Conservation (phyloP, 768 basidiomycete species). For the Xerocomellus chrysenteron region DNA sequence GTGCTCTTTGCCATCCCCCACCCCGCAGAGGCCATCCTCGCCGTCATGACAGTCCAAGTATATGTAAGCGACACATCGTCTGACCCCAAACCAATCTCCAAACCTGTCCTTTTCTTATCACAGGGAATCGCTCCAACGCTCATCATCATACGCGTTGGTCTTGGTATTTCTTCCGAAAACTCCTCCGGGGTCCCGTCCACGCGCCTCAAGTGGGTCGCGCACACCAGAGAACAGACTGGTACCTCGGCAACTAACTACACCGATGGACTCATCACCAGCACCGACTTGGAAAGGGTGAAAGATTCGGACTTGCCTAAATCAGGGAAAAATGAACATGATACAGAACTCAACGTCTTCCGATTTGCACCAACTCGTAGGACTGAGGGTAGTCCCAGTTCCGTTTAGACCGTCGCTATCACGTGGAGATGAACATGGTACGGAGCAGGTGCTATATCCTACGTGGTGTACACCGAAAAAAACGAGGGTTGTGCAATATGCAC, state of each 20-base stretch:
- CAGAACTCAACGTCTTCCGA: not conserved
- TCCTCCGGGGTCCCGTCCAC: conserved; percentile 19
- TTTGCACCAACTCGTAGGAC: not conserved
- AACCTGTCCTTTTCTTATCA: not conserved
- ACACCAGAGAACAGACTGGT: conserved; percentile 7
- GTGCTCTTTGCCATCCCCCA: conserved; percentile 35
- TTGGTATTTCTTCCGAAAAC: conserved; percentile 32
- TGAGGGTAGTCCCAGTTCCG: not conserved
- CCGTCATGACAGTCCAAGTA: conserved; percentile 38
- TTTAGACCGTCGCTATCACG: not conserved
- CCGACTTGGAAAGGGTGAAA: conserved; percentile 22
- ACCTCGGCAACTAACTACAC: conserved; percentile 23
- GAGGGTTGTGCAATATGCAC: not conserved
- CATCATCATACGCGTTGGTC: conserved; percentile 35
- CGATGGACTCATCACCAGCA: conserved; percentile 12
- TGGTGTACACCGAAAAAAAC: not conserved
- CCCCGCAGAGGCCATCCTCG: conserved; percentile 37
- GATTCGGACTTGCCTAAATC: not conserved
- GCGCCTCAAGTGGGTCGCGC: conserved; percentile 23
- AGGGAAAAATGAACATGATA: not conserved
- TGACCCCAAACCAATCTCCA: not conserved
- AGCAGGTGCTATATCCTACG: not conserved
- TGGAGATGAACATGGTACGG: not conserved
- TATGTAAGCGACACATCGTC: conserved; percentile 33
- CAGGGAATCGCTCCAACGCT: conserved; percentile 38